These are phyloP conservation scores for Hanseniaspora valbyensis DNA, from an alignment of 805 yeast species.

Conservation along the genomic window DNA sequence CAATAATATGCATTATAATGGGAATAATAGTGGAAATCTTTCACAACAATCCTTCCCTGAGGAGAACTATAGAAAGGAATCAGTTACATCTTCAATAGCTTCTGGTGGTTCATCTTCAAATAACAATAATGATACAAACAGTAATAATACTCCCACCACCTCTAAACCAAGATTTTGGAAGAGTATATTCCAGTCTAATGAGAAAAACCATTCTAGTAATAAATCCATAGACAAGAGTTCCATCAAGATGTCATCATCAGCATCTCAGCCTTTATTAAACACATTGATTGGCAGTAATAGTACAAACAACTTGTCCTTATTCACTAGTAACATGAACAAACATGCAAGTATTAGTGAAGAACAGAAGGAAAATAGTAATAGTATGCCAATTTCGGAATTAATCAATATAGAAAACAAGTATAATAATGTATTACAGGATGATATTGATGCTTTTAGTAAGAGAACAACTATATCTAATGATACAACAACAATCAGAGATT, in stretches of 20 bases:
- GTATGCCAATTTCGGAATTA: background rate
- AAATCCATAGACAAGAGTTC: slow-evolving; percentile 4
- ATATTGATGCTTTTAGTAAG: background rate
- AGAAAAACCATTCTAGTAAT: background rate
- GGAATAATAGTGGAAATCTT: background rate
- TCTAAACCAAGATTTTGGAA: slow-evolving; percentile 29
- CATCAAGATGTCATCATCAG: slow-evolving; percentile 3
- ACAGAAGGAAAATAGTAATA: background rate
- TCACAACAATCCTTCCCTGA: slow-evolving; percentile 5
- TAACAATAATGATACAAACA: background rate
- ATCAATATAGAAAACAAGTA: background rate
- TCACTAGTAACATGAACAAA: background rate
- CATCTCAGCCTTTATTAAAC: slow-evolving; percentile 6
- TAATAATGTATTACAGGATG: background rate
- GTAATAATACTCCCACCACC: background rate
- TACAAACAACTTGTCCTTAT: background rate
- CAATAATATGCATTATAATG: too few species aligned
- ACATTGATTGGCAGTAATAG: background rate
- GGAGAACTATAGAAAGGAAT: slow-evolving; percentile 14
- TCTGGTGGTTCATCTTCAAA: background rate
- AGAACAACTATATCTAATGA: background rate
- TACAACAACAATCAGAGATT: background rate
- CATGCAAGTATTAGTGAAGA: too few species aligned
- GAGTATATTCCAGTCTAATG: slow-evolving; percentile 20
- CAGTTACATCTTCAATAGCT: background rate